These are phyloP conservation scores for Craterostigma plantagineum DNA, from an alignment of 257 asterid species.

Conservation along the genomic window DNA sequence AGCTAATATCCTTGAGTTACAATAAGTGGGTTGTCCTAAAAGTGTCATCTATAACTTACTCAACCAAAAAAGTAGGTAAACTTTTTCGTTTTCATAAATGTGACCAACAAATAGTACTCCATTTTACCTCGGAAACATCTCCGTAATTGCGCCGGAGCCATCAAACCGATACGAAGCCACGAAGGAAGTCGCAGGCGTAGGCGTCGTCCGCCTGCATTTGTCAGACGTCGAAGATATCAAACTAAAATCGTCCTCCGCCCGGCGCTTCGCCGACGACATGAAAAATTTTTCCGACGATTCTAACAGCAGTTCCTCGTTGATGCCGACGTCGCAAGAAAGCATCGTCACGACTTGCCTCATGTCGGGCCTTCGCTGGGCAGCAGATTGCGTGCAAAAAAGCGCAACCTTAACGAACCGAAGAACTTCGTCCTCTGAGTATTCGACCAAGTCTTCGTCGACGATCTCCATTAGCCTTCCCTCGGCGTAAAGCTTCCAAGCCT, in stretches of 20 bases:
- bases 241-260: slow-evolving; percentile 10
- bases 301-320: slow-evolving; percentile 34
- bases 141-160: slow-evolving; percentile 18
- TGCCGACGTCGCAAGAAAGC: slow-evolving; percentile 41
- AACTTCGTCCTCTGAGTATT: slow-evolving; percentile 31
- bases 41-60: too few species aligned
- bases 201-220: slow-evolving; percentile 16
- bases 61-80: too few species aligned
- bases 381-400: slow-evolving; percentile 59
- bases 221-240: slow-evolving; percentile 13
- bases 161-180: slow-evolving; percentile 31
- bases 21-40: too few species aligned
- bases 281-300: slow-evolving; percentile 51
- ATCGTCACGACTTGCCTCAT: slow-evolving; percentile 67
- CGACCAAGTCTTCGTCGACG: slow-evolving; percentile 43
- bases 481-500: slow-evolving; percentile 61
- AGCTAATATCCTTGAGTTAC: too few species aligned
- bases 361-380: slow-evolving; percentile 52
- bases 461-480: slow-evolving; percentile 42
- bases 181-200: slow-evolving; percentile 11
- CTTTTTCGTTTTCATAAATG: too few species aligned
- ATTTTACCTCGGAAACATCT: too few species aligned
- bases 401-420: slow-evolving; percentile 45
- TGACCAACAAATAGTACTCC: too few species aligned
- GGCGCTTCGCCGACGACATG: slow-evolving; percentile 13